Conservation (phyloP, 768 basidiomycete genomes). For the Amanita thiersii region DNA sequence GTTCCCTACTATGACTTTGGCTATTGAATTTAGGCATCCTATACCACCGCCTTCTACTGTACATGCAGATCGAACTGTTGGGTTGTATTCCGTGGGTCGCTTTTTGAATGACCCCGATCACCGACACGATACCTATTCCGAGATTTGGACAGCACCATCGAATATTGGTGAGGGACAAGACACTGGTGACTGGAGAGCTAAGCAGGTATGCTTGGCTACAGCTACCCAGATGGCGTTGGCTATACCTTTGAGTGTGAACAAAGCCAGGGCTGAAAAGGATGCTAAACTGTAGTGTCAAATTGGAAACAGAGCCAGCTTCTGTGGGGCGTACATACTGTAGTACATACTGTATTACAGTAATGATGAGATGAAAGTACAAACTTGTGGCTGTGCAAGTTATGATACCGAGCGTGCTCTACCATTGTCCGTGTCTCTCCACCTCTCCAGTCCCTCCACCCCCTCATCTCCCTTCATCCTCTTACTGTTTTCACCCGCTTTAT, state of each 20-base stretch:
- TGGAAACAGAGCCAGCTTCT: background rate
- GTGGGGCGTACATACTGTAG: background rate
- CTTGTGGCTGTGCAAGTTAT: conserved; percentile 14
- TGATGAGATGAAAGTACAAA: conserved; percentile 33
- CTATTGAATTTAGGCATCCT: conserved; percentile 56
- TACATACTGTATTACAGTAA: too few species aligned
- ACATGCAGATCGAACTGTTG: conserved; percentile 46
- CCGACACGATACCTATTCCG: conserved; percentile 50
- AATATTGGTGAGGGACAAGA: conserved; percentile 39
- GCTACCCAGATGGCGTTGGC: conserved; percentile 55
- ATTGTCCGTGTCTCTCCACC: conserved; percentile 65
- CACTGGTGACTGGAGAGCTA: conserved; percentile 45
- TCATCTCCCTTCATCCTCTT: conserved; percentile 66
- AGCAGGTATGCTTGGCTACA: conserved; percentile 55
- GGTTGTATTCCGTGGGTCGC: conserved; percentile 41
- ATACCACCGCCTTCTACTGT: conserved; percentile 34
- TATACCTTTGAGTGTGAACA: conserved; percentile 35
- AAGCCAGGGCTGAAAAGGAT: conserved; percentile 5
- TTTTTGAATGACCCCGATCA: conserved; percentile 48
- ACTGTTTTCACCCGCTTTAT: conserved; percentile 77
- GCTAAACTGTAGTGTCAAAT: conserved; percentile 14
- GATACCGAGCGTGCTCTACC: conserved; percentile 43
- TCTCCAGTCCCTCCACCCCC: conserved; percentile 64
- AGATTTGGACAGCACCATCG: conserved; percentile 60
- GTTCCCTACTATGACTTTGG: conserved; percentile 56